Evolutionary conservation across 2,329 filamentous ascomycete genomes (phyloP), one percentile per base, ranked within the genome.

Genomic region (Ilyonectria sp.): DNA sequence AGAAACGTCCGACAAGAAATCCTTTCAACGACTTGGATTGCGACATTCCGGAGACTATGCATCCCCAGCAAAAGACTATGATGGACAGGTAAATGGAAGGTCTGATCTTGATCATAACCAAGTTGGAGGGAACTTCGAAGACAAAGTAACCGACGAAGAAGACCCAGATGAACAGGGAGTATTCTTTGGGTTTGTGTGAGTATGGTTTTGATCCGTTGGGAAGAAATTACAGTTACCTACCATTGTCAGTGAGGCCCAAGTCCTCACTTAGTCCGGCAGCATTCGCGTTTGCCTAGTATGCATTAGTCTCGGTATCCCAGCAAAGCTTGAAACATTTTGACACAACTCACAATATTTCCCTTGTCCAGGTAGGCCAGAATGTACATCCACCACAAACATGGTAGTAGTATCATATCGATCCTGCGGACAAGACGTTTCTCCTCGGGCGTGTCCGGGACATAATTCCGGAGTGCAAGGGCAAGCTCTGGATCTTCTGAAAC

Each of bases 331-430:
- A n/a, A 6, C 17, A 26, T n/a, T n/a, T n/a, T n/a, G n/a, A 2
- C 21, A 40, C 1, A 21, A 70, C 74, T 72, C 50, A 75, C 75
- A 55, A 77, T 78, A n/a, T 78, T 78, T 9, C 69, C 68, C 31
- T 76, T 73, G 59, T 78, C 76, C 9, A 78, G 43, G 44, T 77
- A 78, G 3, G 74, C 74, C 9, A 78, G 62, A 11, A 78, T 73
- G 40, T 78, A 78, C 74, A 76, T 74, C 60, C 58, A 69, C 74
- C 70, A 83, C 47, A 87, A 79, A 68, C 85, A 83, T 0, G 86
- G 86, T 17, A 87, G 82, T 26, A 88, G 80, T 71, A 81, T 77
- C 77, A 83, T 78, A 76, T 86, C 81, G 60, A 84, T 73, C 76
- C 84, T 83, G 63, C 82, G 76, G 47, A 86, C 70, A 0, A 86